Evolutionary conservation across 306 rosid genomes (phyloP).

Genomic region (Gastrolobium bilobum): DNA sequence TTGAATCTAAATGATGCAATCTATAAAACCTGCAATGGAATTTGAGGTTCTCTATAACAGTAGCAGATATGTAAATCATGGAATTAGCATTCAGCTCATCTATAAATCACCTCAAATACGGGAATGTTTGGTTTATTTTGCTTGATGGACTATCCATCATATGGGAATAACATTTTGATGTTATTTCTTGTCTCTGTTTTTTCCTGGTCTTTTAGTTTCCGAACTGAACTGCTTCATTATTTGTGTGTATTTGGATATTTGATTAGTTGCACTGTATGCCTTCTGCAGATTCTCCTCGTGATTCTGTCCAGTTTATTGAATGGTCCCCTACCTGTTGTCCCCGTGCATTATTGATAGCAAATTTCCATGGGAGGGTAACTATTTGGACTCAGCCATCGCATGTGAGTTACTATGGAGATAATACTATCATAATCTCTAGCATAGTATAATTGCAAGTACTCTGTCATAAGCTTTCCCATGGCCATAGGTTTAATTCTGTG

Average conservation of each 20-base stretch:
- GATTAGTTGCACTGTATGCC: conserved; percentile 42
- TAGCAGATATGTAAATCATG: background rate
- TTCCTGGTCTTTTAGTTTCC: conserved; percentile 24
- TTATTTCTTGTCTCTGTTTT: background rate
- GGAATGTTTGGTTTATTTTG: conserved; percentile 12
- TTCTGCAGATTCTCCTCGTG: conserved; percentile 97
- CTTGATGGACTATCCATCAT: conserved; percentile 26
- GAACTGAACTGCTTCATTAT: conserved; percentile 20
- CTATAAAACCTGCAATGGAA: conserved; percentile 4
- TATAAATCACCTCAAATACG: conserved; percentile 29
- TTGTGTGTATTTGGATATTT: conserved; percentile 20
- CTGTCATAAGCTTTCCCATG: conserved; percentile 11
- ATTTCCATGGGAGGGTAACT: conserved; percentile 98
- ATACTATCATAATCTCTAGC: conserved; percentile 19
- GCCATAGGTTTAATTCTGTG: conserved; percentile 31
- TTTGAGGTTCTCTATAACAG: conserved; percentile 28
- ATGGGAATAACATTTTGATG: conserved; percentile 33
- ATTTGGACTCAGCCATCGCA: conserved; percentile 94
- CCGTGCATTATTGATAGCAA: conserved; percentile 86
- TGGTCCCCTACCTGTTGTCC: conserved; percentile 97
- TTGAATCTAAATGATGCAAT: conserved; percentile 33
- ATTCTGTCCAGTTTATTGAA: conserved; percentile 98
- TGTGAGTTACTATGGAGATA: conserved; percentile 40
- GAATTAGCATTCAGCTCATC: conserved; percentile 9
- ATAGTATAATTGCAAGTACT: conserved; percentile 11